Conservation (phyloP, 2,329 filamentous ascomycete genomes). For the Calonectria ilicicola region DNA sequence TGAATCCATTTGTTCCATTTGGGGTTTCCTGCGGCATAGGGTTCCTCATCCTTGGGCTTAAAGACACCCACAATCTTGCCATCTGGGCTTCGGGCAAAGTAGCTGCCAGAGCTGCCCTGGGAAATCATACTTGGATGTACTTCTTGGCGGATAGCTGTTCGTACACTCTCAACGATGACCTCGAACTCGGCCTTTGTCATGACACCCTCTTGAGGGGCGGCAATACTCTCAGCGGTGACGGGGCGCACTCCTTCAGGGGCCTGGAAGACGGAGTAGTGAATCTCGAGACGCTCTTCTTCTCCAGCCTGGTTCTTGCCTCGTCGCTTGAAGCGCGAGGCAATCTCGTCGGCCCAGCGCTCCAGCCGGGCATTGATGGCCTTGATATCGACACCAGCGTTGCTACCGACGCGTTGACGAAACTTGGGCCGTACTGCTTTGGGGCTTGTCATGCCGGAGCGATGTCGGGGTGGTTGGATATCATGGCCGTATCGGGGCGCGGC, state of each 20-base stretch:
- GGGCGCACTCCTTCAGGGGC: conserved; percentile 89
- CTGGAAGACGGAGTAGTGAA: conserved; percentile 97
- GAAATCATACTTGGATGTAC: conserved; percentile 96
- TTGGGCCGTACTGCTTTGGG: conserved; percentile 59
- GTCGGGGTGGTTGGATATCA: conserved; percentile 71
- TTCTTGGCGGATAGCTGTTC: conserved; percentile 87
- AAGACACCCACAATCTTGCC: conserved; percentile 98
- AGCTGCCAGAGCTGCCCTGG: conserved; percentile 96
- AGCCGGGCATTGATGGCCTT: conserved; percentile 97
- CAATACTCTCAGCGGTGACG: conserved; percentile 79
- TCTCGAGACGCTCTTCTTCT: conserved; percentile 91
- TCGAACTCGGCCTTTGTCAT: conserved; percentile 89
- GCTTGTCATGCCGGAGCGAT: conserved; percentile 70
- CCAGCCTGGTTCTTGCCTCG: conserved; percentile 77
- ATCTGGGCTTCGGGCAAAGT: conserved; percentile 92
- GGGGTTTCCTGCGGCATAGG: conserved; percentile 94
- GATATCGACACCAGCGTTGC: conserved; percentile 93
- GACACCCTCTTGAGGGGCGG: conserved; percentile 71
- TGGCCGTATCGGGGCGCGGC: conserved; percentile 74
- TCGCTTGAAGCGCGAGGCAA: conserved; percentile 96
- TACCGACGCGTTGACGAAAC: conserved; percentile 63
- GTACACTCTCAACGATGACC: conserved; percentile 88
- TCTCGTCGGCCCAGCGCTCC: conserved; percentile 97
- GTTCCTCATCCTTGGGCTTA: conserved; percentile 99
- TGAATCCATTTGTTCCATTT: conserved; percentile 99